These are phyloP conservation scores for Plasmodium vinckei DNA, from an alignment of 169 alveolate genomes.

Conservation along the genomic window DNA sequence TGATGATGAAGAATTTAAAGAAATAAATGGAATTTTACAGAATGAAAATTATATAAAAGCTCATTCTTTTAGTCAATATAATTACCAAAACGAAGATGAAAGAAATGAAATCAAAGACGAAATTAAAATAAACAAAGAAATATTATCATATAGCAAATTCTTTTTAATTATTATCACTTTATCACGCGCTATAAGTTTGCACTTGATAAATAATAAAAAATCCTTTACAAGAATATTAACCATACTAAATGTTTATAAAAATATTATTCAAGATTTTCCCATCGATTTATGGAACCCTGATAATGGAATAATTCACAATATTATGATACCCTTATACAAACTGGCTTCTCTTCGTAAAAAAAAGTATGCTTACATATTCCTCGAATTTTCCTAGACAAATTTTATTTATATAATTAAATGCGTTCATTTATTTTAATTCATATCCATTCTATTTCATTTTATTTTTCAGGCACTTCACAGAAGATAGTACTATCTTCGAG, in stretches of 20 bases:
- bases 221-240: slow-evolving; percentile 63
- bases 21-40: slow-evolving; percentile 27
- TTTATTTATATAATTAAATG: not conserved
- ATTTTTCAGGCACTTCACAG: slow-evolving; percentile 39
- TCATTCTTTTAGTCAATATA: not conserved
- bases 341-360: slow-evolving; percentile 60
- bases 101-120: slow-evolving; percentile 10
- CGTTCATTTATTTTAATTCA: no score
- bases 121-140: slow-evolving; percentile 51
- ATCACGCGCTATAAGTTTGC: slow-evolving; percentile 72
- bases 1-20: slow-evolving; percentile 57
- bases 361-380: slow-evolving; percentile 34
- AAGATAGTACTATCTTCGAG: slow-evolving; percentile 59
- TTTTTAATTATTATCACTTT: slow-evolving; percentile 58
- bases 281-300: slow-evolving; percentile 37
- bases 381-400: not conserved
- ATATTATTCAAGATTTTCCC: slow-evolving; percentile 65
- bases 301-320: slow-evolving; percentile 56
- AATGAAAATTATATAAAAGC: slow-evolving; percentile 7
- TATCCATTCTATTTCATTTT: no score
- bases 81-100: slow-evolving; percentile 1
- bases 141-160: slow-evolving; percentile 74
- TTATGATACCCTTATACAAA: slow-evolving; percentile 50
- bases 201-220: slow-evolving; percentile 54
- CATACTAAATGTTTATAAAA: slow-evolving; percentile 38